A percentile compares a stretch with the other conserved stretches of the same genome.
Conservation (phyloP, 495 filamentous ascomycete genomes). For the Penicillium silybi region DNA sequence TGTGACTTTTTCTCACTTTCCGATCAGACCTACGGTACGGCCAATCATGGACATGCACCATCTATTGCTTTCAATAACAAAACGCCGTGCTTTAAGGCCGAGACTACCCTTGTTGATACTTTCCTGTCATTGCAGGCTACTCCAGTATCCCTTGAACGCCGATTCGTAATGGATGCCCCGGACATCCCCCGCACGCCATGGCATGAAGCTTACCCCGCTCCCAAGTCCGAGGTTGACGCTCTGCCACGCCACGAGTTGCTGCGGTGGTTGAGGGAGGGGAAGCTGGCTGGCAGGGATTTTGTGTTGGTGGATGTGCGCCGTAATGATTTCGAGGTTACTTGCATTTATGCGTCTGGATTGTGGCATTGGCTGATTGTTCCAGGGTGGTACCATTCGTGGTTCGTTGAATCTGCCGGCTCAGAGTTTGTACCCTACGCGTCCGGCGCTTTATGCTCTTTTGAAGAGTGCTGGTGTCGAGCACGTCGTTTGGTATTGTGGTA, state of each 20-base stretch:
- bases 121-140: too few species aligned
- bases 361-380: not conserved
- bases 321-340: conserved; percentile 57
- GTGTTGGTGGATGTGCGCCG: conserved; percentile 61
- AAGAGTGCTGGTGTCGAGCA: conserved; percentile 42
- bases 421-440: conserved; percentile 55
- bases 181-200: conserved; percentile 26
- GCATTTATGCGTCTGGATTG: not conserved
- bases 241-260: conserved; percentile 38
- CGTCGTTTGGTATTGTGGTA: conserved; percentile 70
- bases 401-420: conserved; percentile 73
- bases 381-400: conserved; percentile 66
- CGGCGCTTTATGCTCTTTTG: conserved; percentile 54
- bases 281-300: conserved; percentile 46
- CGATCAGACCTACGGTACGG: not conserved
- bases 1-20: not conserved
- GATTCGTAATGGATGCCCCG: not conserved
- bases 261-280: conserved; percentile 35
- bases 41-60: not conserved
- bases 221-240: conserved; percentile 22
- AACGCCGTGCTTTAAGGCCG: too few species aligned
- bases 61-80: too few species aligned
- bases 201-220: conserved; percentile 44
- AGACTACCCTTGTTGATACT: too few species aligned
- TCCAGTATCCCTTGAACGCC: not conserved